phyloP scores from a whole-genome alignment of 2,329 filamentous ascomycete genomes.

The Lachnellula occidentalis region DNA sequence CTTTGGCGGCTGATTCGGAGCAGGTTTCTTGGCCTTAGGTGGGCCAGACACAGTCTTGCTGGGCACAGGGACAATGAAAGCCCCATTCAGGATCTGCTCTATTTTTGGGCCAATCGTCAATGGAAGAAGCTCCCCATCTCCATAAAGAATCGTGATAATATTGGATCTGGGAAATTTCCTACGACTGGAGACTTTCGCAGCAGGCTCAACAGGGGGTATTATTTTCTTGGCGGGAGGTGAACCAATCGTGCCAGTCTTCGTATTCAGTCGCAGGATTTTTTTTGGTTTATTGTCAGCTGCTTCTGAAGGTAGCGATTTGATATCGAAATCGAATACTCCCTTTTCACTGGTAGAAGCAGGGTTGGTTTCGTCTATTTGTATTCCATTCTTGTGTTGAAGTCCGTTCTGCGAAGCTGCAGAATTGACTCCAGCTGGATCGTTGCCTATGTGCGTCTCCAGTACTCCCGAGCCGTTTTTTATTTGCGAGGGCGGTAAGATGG shows the following conservation, averaged over 20 bases:
- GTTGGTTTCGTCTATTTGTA: too few species aligned
- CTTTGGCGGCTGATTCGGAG: slow-evolving; percentile 33
- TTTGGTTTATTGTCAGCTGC: slow-evolving; percentile 32
- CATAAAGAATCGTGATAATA: slow-evolving; percentile 57
- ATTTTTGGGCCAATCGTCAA: slow-evolving; percentile 54
- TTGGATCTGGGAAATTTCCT: slow-evolving; percentile 35
- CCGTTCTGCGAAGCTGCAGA: too few species aligned
- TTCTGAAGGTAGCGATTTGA: neutral
- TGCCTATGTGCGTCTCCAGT: too few species aligned
- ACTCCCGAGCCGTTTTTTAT: too few species aligned
- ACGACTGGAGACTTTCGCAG: slow-evolving; percentile 26
- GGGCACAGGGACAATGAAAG: neutral
- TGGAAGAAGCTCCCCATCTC: slow-evolving; percentile 40
- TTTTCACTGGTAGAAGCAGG: neutral
- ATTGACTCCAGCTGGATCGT: too few species aligned
- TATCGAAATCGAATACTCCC: neutral
- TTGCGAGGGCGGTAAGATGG: too few species aligned
- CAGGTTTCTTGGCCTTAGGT: slow-evolving; percentile 23
- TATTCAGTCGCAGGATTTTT: slow-evolving; percentile 52
- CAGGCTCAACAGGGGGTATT: neutral
- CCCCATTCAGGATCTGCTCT: slow-evolving; percentile 48
- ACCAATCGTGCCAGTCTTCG: slow-evolving; percentile 56
- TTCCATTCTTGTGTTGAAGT: too few species aligned
- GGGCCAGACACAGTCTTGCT: slow-evolving; percentile 5
- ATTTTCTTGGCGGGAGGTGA: slow-evolving; percentile 53